phyloP scores from a whole-genome alignment of 2,329 filamentous ascomycete species.

The Cercospora nicotianae region DNA sequence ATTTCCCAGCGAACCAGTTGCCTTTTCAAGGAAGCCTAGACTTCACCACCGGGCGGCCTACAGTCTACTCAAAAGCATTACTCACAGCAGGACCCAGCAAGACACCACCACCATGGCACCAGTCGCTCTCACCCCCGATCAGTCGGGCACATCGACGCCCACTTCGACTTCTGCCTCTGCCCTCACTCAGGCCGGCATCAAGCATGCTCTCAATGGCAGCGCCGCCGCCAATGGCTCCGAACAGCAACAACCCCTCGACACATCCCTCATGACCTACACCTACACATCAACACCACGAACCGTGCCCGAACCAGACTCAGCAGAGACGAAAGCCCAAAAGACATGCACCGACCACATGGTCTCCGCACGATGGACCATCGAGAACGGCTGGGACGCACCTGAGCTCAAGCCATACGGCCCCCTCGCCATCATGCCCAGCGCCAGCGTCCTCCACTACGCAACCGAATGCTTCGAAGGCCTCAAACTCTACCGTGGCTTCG shows the following conservation, averaged over 20 bases:
- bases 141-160: constrained; percentile 40
- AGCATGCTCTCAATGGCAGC: constrained; percentile 31
- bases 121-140: constrained; percentile 37
- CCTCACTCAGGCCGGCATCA: constrained; percentile 42
- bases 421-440: constrained; percentile 75
- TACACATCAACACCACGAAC: constrained; percentile 45
- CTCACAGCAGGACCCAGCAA: not conserved
- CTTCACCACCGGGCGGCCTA: not conserved
- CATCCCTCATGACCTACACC: constrained; percentile 45
- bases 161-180: constrained; percentile 38
- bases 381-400: constrained; percentile 70
- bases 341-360: constrained; percentile 85
- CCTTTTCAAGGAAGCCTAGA: not conserved
- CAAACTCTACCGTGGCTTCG: constrained; percentile 69
- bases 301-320: constrained; percentile 44
- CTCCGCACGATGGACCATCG: constrained; percentile 65
- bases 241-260: constrained; percentile 45
- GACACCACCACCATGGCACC: constrained; percentile 34
- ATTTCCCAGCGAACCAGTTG: not conserved
- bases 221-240: constrained; percentile 19
- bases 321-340: constrained; percentile 43
- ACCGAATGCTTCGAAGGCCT: constrained; percentile 88
- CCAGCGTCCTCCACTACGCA: constrained; percentile 81
- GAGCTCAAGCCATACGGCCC: constrained; percentile 76
- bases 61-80: not conserved